phyloP scores from a whole-genome alignment of 2,329 filamentous ascomycete genomes.

The Fusarium coicis region DNA sequence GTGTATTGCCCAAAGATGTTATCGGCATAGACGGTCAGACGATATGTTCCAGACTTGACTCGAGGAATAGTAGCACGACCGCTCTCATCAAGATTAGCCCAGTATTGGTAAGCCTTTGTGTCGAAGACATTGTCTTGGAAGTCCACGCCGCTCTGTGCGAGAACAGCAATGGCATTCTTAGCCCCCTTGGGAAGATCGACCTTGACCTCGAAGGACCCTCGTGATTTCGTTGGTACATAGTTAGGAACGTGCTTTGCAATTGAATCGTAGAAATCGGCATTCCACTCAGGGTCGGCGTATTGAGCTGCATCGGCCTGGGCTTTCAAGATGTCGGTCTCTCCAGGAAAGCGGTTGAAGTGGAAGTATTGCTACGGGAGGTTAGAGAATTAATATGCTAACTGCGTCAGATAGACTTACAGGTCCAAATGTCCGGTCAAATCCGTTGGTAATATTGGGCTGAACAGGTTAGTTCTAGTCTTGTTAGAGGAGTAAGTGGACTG shows the following conservation, averaged over 20 bases:
- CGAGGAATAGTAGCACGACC: slow-evolving; percentile 63
- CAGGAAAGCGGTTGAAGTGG: slow-evolving; percentile 67
- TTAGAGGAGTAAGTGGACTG: background rate
- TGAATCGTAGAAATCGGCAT: slow-evolving; percentile 70
- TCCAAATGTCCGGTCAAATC: slow-evolving; percentile 73
- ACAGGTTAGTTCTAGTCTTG: slow-evolving; percentile 1
- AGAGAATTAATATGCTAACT: background rate
- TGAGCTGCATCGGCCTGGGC: slow-evolving; percentile 65
- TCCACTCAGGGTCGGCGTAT: slow-evolving; percentile 64
- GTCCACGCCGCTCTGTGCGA: slow-evolving; percentile 51
- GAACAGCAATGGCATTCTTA: slow-evolving; percentile 63
- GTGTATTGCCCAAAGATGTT: slow-evolving; percentile 70
- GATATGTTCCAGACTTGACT: slow-evolving; percentile 69
- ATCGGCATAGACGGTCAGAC: slow-evolving; percentile 71
- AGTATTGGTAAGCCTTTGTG: slow-evolving; percentile 69
- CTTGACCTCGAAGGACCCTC: slow-evolving; percentile 62
- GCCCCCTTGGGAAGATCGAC: slow-evolving; percentile 64
- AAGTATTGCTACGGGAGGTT: slow-evolving; percentile 59
- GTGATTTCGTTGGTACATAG: slow-evolving; percentile 63
- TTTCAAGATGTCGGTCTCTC: slow-evolving; percentile 56
- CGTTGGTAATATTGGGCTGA: slow-evolving; percentile 69
- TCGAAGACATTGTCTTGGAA: slow-evolving; percentile 60
- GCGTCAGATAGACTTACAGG: slow-evolving; percentile 49
- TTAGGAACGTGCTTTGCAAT: slow-evolving; percentile 69
- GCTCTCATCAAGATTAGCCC: slow-evolving; percentile 60